Base-by-base conservation (phyloP, 1,284 basidiomycete species). In the Rhodotorula sp. region DNA sequence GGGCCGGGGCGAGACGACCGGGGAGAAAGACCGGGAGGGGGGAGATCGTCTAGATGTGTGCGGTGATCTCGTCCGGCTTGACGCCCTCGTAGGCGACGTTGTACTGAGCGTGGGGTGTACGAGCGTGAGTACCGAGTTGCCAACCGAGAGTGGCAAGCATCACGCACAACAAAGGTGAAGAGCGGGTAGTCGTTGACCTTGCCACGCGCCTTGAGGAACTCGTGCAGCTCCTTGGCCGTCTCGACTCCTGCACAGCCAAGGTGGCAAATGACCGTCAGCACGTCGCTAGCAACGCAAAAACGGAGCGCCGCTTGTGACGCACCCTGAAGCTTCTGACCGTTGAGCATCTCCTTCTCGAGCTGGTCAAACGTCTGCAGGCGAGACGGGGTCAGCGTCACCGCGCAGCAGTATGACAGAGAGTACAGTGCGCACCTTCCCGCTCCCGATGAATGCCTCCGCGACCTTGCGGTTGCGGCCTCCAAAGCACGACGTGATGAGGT, bases 401-500 rank as follows among this genome's bases (percentile, higher is more conserved):
- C 25, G 44, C n/a, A 41, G 13, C n/a, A 17, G 19, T 13, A 1
- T 1, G 1, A 23, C 3, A 0, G 42, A 45, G 21, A 81, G 42
- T 7, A 16, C 16, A 13, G 8, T 3, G 44, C 83, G 63, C 78
- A 84, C 81, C 81, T 87, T 83, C 65, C 83, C 81, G 16, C 82
- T 83, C 74, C 80, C 83, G 45, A 85, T 86, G 74, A 85, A 87
- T 0, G 85, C 86, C 68, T 84, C 83, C 12, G 84, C 84, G 63
- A 82, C 82, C 78, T 84, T 84, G 66, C 83, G 80, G 78, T 87
- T 87, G 55, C 86, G 80, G 7, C 86, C 86, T 27, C 86, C 86
- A 27, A 86, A 81, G 74, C 85, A 86, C 13, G 85, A 85, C 8
- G 86, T 87, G 79, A 87, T 87, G 44, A 87, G 80, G 80, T 87